These are phyloP conservation scores for Hypoxylon intermedium DNA, from an alignment of 495 filamentous ascomycete species.

Conservation along the genomic window DNA sequence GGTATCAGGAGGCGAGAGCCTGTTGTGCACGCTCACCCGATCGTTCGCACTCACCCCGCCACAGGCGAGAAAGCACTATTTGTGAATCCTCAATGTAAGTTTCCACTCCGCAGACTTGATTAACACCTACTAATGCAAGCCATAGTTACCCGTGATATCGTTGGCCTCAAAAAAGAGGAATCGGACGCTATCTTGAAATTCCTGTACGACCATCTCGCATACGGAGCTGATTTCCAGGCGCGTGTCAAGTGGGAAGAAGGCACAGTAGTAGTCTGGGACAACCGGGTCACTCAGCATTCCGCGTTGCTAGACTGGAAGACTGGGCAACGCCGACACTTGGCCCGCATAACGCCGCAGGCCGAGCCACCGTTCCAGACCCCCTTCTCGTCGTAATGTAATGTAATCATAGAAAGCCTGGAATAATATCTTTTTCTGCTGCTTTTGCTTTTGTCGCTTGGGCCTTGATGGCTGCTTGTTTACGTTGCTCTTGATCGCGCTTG, in stretches of 20 bases:
- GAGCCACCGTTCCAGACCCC: constrained; percentile 76
- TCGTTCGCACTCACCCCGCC: constrained; percentile 79
- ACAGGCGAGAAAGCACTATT: constrained; percentile 88
- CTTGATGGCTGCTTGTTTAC: constrained; percentile 24
- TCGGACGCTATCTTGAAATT: constrained; percentile 83
- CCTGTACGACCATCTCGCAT: constrained; percentile 84
- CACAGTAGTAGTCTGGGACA: constrained; percentile 92
- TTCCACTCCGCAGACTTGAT: not conserved
- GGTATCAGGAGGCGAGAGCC: constrained; percentile 75
- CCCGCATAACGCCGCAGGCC: constrained; percentile 84
- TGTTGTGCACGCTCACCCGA: constrained; percentile 72
- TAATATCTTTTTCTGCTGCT: constrained; percentile 28
- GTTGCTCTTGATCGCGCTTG: constrained; percentile 28
- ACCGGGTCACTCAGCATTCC: constrained; percentile 80
- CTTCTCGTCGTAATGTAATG: constrained; percentile 51
- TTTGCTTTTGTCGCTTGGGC: constrained; percentile 14
- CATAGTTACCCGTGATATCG: constrained; percentile 71
- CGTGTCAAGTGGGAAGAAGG: constrained; percentile 83
- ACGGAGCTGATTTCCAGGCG: constrained; percentile 84
- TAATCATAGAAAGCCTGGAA: constrained; percentile 40
- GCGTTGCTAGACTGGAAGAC: constrained; percentile 80
- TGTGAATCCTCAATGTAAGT: constrained; percentile 84
- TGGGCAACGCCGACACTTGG: constrained; percentile 80
- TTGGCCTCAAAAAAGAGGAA: constrained; percentile 79
- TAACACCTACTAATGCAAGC: not conserved